A percentile compares a stretch with the other conserved stretches of the same genome.
phyloP scores from a whole-genome alignment of 148 eudicot genomes.

The Spergularia marina region DNA sequence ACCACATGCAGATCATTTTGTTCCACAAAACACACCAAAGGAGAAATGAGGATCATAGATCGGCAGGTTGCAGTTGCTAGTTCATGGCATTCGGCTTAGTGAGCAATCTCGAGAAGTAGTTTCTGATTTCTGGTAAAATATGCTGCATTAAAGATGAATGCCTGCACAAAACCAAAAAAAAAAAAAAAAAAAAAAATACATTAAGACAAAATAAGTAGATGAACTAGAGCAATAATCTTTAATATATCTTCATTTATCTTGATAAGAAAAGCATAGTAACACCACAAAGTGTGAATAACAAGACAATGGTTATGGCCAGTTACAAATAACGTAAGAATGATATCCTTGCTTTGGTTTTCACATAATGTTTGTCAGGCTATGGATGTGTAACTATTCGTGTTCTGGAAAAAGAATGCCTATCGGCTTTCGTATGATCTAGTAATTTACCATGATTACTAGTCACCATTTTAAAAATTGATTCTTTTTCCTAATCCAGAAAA shows the following conservation, averaged over 20 bases:
- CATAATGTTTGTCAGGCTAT: background rate
- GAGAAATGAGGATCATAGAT: background rate
- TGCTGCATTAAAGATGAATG: constrained; percentile 48
- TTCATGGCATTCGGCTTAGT: constrained; percentile 31
- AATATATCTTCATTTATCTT: background rate
- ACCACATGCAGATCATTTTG: background rate
- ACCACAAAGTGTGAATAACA: background rate
- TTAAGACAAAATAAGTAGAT: background rate
- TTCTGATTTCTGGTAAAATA: constrained; percentile 61
- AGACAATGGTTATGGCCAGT: background rate
- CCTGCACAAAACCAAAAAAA: constrained; percentile 38
- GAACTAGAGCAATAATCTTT: background rate
- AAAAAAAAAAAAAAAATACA: background rate
- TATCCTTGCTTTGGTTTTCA: background rate
- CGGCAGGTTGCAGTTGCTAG: constrained; percentile 8
- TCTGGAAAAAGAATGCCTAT: too few species aligned
- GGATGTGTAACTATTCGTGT: too few species aligned
- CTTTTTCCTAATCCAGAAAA: too few species aligned
- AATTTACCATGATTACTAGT: background rate
- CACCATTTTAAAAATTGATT: too few species aligned
- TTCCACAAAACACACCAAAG: background rate
- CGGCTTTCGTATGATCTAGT: too few species aligned
- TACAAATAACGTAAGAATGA: background rate
- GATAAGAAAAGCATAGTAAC: background rate
- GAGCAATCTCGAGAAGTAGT: constrained; percentile 48